A percentile compares a stretch with the other conserved stretches of the same genome.
Conservation (phyloP, 2,329 filamentous ascomycete species). For the Phoma sp. region DNA sequence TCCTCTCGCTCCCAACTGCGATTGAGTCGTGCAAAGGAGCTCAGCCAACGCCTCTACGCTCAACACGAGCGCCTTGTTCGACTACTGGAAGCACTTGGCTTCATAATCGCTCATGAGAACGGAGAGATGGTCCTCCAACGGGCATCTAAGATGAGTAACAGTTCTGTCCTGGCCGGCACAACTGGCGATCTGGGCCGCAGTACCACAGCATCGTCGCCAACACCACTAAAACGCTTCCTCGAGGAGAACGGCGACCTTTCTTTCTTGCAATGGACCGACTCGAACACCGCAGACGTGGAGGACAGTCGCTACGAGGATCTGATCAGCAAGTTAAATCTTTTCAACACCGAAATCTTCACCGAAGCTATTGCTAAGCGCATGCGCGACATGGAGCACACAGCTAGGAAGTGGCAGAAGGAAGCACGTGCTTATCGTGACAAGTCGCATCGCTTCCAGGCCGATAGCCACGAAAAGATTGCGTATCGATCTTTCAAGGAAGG, state of each 20-base stretch:
- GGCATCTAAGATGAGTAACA: conserved; percentile 61
- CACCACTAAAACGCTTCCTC: conserved; percentile 61
- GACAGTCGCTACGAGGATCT: conserved; percentile 76
- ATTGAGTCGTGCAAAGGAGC: conserved; percentile 75
- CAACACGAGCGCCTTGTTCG: conserved; percentile 84
- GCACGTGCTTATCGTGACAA: conserved; percentile 86
- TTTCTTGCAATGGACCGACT: conserved; percentile 82
- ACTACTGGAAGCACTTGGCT: conserved; percentile 86
- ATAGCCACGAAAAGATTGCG: conserved; percentile 94
- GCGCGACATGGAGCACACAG: conserved; percentile 91
- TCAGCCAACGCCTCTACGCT: conserved; percentile 81
- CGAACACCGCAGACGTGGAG: conserved; percentile 69
- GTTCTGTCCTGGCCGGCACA: conserved; percentile 52
- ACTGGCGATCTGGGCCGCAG: conserved; percentile 55
- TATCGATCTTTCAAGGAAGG: conserved; percentile 96
- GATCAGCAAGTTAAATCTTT: conserved; percentile 73
- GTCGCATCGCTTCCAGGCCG: conserved; percentile 77
- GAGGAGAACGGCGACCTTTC: conserved; percentile 71
- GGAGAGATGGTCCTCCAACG: conserved; percentile 78
- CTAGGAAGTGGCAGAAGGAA: conserved; percentile 92
- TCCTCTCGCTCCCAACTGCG: conserved; percentile 69
- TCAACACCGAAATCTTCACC: conserved; percentile 83
- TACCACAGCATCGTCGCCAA: conserved; percentile 60
- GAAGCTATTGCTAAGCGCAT: conserved; percentile 88
- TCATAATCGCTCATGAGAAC: conserved; percentile 76